Conservation (phyloP, 1,284 basidiomycete genomes). For the Puccinia polysora region DNA sequence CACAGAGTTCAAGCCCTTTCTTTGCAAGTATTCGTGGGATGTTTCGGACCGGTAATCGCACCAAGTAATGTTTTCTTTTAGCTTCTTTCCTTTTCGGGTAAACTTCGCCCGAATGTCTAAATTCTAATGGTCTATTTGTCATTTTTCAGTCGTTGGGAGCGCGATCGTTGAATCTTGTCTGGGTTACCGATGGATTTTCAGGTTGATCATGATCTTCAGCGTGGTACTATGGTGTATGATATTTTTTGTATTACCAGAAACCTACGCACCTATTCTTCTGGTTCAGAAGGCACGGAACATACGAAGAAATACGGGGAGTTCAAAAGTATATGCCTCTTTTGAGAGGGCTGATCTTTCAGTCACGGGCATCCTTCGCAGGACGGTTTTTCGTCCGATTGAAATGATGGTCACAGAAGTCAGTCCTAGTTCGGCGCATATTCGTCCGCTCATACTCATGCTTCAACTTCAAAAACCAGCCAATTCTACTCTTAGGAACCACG, state of each 20-base stretch:
- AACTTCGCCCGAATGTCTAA: neutral
- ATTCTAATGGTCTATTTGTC: no score
- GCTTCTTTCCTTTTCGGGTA: neutral
- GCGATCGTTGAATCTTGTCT: constrained; percentile 20
- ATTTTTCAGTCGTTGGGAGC: constrained; percentile 31
- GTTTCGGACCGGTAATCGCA: constrained; percentile 60
- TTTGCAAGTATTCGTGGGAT: constrained; percentile 63
- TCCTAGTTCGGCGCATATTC: neutral
- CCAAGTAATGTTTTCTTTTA: constrained; percentile 10
- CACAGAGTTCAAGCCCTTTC: constrained; percentile 62
- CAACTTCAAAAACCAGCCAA: constrained; percentile 54
- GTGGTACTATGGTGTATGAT: neutral
- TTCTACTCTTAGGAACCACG: constrained; percentile 64
- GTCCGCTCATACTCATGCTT: neutral
- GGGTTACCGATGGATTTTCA: constrained; percentile 37
- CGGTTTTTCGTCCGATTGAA: constrained; percentile 62
- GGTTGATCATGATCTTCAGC: constrained; percentile 32
- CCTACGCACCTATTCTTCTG: constrained; percentile 62
- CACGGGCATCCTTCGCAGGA: constrained; percentile 59
- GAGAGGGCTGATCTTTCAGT: constrained; percentile 63
- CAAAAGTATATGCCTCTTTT: constrained; percentile 60
- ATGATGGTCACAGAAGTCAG: constrained; percentile 61
- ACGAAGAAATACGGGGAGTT: constrained; percentile 45
- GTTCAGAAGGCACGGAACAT: constrained; percentile 33
- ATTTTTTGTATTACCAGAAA: constrained; percentile 52